These are phyloP conservation scores for Nymphaea colorata DNA, from an alignment of 164 flowering plant species.

Conservation along the genomic window DNA sequence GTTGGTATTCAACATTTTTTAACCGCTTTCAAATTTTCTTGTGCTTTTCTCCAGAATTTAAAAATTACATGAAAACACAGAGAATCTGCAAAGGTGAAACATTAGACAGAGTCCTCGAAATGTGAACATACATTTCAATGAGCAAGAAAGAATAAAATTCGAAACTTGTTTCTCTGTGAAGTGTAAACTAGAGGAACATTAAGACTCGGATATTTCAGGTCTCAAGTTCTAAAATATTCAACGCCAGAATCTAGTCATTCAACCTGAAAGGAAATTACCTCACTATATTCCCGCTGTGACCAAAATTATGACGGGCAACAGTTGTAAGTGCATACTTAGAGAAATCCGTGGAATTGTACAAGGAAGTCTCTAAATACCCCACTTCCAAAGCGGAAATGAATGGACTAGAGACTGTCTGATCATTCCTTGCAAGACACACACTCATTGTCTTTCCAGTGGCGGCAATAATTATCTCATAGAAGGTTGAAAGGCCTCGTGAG, in stretches of 20 bases:
- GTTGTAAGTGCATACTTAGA: slow-evolving; percentile 33
- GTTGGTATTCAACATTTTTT: no score
- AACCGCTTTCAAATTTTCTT: no score
- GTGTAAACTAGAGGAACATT: no score
- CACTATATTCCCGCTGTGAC: slow-evolving; percentile 7
- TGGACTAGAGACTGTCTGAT: slow-evolving; percentile 45
- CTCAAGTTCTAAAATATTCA: no score
- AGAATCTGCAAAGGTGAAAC: no score
- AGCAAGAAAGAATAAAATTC: no score
- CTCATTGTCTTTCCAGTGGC: slow-evolving; percentile 41
- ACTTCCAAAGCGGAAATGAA: slow-evolving; percentile 74
- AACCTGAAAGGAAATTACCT: not conserved
- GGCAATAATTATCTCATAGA: slow-evolving; percentile 53
- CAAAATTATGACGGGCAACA: slow-evolving; percentile 59
- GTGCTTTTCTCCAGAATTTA: no score
- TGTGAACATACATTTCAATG: no score
- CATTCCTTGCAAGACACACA: slow-evolving; percentile 68
- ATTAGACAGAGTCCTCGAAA: no score
- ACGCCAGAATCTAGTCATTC: not conserved
- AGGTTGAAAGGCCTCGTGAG: slow-evolving; percentile 49
- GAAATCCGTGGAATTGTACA: slow-evolving; percentile 71
- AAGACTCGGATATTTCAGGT: no score
- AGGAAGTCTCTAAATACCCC: slow-evolving; percentile 29
- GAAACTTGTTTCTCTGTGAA: no score
- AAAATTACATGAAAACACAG: no score